phyloP scores from a whole-genome alignment of 257 asterid genomes.

The Forsythia viridissima region DNA sequence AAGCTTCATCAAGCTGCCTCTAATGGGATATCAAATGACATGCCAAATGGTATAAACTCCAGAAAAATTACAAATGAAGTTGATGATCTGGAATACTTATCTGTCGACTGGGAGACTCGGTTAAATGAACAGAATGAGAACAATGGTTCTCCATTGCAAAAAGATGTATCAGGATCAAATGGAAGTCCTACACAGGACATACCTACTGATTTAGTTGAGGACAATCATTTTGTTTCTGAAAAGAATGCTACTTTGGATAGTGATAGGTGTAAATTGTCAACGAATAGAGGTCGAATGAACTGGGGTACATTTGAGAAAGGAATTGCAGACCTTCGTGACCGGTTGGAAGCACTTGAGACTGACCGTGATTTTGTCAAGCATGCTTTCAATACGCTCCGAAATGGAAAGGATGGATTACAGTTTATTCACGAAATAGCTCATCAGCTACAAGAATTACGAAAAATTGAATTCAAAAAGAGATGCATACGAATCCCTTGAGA shows the following conservation, averaged over 20 bases:
- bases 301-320: constrained; percentile 35
- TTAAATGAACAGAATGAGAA: constrained; percentile 28
- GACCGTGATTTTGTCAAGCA: constrained; percentile 44
- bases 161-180: constrained; percentile 18
- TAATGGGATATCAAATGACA: constrained; percentile 24
- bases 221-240: constrained; percentile 22
- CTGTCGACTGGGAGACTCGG: constrained; percentile 6
- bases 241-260: constrained; percentile 17
- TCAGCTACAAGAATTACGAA: constrained; percentile 48
- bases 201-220: constrained; percentile 21
- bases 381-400: constrained; percentile 40
- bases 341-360: constrained; percentile 57
- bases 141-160: constrained; percentile 16
- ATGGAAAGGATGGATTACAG: constrained; percentile 49
- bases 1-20: constrained; percentile 42
- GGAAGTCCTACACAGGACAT: constrained; percentile 22
- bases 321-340: constrained; percentile 37
- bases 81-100: constrained; percentile 23
- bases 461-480: constrained; percentile 28
- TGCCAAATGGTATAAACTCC: constrained; percentile 30
- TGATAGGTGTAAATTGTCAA: constrained; percentile 13
- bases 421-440: constrained; percentile 53
- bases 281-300: constrained; percentile 24
- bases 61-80: constrained; percentile 19
- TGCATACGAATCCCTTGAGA: constrained; percentile 26